These are phyloP conservation scores for Scedosporium boydii DNA, from an alignment of 2,329 filamentous ascomycete genomes.

Conservation along the genomic window DNA sequence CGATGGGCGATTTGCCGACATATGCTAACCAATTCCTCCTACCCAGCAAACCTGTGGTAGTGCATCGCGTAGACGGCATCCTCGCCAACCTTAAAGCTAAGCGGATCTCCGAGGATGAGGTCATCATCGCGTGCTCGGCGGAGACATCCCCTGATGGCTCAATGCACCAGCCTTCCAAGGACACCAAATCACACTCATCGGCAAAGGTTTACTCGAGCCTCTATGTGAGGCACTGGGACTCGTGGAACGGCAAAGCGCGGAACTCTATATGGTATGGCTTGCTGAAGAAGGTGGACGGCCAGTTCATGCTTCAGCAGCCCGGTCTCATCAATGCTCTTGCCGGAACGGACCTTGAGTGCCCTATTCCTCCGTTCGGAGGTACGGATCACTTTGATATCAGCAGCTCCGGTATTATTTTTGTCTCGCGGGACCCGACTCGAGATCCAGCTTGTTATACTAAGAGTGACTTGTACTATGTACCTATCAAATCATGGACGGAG, in stretches of 20 bases:
- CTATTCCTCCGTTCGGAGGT: conserved; percentile 70
- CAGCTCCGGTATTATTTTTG: conserved; percentile 56
- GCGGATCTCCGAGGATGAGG: conserved; percentile 34
- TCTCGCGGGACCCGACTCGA: conserved; percentile 63
- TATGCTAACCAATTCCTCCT: not conserved
- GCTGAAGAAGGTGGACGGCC: conserved; percentile 34
- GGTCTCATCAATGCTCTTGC: conserved; percentile 55
- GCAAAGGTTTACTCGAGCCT: conserved; percentile 65
- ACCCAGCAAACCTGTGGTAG: conserved; percentile 6
- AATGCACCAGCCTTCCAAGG: conserved; percentile 56
- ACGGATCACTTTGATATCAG: conserved; percentile 72
- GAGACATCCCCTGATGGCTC: conserved; percentile 58
- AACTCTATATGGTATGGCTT: conserved; percentile 66
- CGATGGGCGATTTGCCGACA: not conserved
- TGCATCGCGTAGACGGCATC: conserved; percentile 23
- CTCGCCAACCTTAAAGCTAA: conserved; percentile 52
- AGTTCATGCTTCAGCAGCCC: conserved; percentile 30
- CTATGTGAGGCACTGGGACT: conserved; percentile 77
- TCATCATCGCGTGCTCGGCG: conserved; percentile 51
- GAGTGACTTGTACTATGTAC: conserved; percentile 68
- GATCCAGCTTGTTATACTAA: conserved; percentile 70
- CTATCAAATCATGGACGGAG: conserved; percentile 51
- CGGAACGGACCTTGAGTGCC: conserved; percentile 51
- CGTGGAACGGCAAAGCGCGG: conserved; percentile 59
- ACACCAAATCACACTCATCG: conserved; percentile 49